Percentiles rank a stretch among this genome's conserved stretches.
These are phyloP conservation scores for Aaosphaeria arxii DNA, from an alignment of 2,329 filamentous ascomycete genomes.

Conservation along the genomic window DNA sequence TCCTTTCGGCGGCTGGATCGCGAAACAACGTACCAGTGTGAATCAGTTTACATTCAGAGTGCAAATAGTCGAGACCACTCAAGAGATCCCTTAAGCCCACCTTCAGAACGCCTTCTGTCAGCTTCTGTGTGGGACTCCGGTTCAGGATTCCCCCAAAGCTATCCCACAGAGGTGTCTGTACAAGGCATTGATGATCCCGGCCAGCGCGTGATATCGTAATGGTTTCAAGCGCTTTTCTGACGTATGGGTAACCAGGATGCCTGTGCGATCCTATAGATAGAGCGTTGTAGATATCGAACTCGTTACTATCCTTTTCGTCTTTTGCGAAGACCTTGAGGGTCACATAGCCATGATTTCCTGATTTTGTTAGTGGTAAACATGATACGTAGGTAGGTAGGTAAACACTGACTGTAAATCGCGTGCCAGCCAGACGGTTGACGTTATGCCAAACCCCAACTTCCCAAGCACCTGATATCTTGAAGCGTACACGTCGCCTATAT, in stretches of 20 bases:
- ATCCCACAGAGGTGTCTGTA: constrained; percentile 33
- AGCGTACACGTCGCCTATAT: constrained; percentile 17
- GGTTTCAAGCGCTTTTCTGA: constrained; percentile 32
- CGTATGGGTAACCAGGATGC: constrained; percentile 26
- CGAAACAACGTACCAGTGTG: constrained; percentile 19
- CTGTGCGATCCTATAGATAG: constrained; percentile 16
- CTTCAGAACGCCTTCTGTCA: constrained; percentile 19
- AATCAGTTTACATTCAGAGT: constrained; percentile 21
- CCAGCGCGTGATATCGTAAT: constrained; percentile 32
- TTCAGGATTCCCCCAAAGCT: constrained; percentile 17
- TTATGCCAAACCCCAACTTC: constrained; percentile 23
- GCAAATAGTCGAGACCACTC: constrained; percentile 25
- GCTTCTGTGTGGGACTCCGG: constrained; percentile 10
- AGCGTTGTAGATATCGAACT: constrained; percentile 27
- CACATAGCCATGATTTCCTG: constrained; percentile 3
- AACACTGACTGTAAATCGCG: constrained; percentile 18
- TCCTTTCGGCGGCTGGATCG: not conserved
- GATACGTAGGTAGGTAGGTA: not conserved
- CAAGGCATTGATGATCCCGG: constrained; percentile 34
- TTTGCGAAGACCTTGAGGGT: constrained; percentile 2
- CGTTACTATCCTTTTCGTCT: constrained; percentile 3
- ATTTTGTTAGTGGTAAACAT: not conserved
- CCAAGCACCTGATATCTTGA: constrained; percentile 21
- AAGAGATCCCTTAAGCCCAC: constrained; percentile 17
- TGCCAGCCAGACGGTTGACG: constrained; percentile 27